Evolutionary conservation across 2,329 filamentous ascomycete species (phyloP), one percentile per base, ranked within the genome.

Genomic region (Tolypocladium ovalisporum): DNA sequence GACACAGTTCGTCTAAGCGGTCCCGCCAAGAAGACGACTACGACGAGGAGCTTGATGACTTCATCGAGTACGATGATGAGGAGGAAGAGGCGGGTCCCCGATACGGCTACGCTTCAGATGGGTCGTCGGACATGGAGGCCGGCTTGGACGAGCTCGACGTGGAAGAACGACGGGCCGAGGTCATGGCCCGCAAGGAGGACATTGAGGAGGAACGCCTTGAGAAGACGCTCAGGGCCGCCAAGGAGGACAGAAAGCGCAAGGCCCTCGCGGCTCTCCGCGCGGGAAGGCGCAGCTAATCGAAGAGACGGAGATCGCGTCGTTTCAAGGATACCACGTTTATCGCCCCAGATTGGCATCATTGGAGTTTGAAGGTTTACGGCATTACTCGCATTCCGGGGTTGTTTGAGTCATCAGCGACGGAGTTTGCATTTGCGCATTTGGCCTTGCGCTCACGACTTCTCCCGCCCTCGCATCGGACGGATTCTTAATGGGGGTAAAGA

Each of bases 121-220:
- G 69, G 7, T 88, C 85, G 6, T 89, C 86, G 7, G 88, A 90
- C 64, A 91, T 91, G 86, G 88, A 91, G 69, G 89, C 87, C 2
- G 87, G 87, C 37, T 69, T 87, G 40, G 86, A 85, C 59, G 88
- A 91, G 63, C 82, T 92, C 55, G 87, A 90, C 60, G 75, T 79
- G 39, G 89, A 93, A 68, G 89, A 93, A 68, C 74, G 77, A 52
- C 67, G 74, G 54, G 86, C 88, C 2, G 80, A 86, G 59, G 71
- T 75, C 35, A 76, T 79, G 56, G 89, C 87, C 29, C 81, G 81
- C 51, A 78, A 79, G 52, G 89, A 92, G 67, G 89, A 92, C 64
- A 75, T 80, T 22, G 75, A 82, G 62, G 84, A 87, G 59, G 73
- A 87, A 63, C 77, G 76, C 3, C 78, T 87, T 47, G 86, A 88